phyloP scores from a whole-genome alignment of 1,139 yeast genomes.

The Sugiyamaella japonica region DNA sequence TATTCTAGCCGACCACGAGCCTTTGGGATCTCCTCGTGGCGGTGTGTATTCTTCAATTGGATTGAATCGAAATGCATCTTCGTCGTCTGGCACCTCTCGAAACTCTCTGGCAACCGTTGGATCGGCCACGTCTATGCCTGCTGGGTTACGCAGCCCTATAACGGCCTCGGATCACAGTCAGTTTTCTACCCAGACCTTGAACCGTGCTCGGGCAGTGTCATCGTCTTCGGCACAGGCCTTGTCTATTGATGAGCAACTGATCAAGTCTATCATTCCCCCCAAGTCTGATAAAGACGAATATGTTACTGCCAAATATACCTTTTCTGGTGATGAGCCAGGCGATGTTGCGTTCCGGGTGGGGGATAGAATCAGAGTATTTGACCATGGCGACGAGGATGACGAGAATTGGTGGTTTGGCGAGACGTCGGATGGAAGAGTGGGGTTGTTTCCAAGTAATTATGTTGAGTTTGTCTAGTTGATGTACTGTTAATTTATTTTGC shows the following conservation, averaged over 20 bases:
- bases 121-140: conserved; percentile 8
- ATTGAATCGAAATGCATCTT: conserved; percentile 11
- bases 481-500: background rate
- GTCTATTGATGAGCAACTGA: conserved; percentile 21
- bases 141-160: conserved; percentile 15
- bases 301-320: conserved; percentile 41
- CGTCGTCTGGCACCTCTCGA: conserved; percentile 18
- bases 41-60: conserved; percentile 13
- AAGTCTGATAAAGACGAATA: conserved; percentile 31
- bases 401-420: conserved; percentile 66
- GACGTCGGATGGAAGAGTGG: conserved; percentile 46
- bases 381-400: conserved; percentile 41
- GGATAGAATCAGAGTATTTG: conserved; percentile 50
- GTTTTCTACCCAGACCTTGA: conserved; percentile 11
- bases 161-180: conserved; percentile 10
- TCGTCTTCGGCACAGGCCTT: conserved; percentile 33
- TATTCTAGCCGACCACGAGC: conserved; percentile 20
- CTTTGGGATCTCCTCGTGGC: conserved; percentile 6
- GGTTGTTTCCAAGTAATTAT: conserved; percentile 59
- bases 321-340: conserved; percentile 44
- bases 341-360: conserved; percentile 55
- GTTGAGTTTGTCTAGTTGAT: conserved; percentile 33
- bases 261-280: conserved; percentile 24
- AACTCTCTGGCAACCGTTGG: conserved; percentile 5
- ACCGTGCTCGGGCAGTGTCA: conserved; percentile 32